Evolutionary conservation across 2,329 filamentous ascomycete genomes (phyloP), one percentile per base, ranked within the genome.

Genomic region (Sclerotinia borealis): DNA sequence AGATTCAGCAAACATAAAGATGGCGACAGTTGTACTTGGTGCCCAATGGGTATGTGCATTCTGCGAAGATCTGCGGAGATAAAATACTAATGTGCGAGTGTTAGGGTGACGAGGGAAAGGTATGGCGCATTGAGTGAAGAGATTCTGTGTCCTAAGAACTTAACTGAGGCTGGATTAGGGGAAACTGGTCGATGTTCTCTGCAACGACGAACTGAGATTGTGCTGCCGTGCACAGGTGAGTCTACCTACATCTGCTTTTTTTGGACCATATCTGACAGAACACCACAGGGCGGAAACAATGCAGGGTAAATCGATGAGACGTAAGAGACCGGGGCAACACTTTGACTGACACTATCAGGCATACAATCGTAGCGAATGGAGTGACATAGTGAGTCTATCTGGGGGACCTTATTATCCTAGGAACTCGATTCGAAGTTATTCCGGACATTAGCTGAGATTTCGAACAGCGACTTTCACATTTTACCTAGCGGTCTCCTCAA

Each of bases 401-500:
- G 25, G 29, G 49, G 29, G 15, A 45, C 6, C 19, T 7, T 72
- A 15, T 43, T 22, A 17, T 10, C 25, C 19, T 60, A 17, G n/a
- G 5, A 29, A 22, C 22, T 39, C 10, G 8, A 3, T 10, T 19
- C 4, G 22, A 27, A 11, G 11, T 29, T 43, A 27, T 17, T 36
- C 2, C 5, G 50, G 41, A 39, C 41, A 49, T 31, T 22, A 25
- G 25, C 60, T 62, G 45, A 62, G 8, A 49, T 50, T 9, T 34
- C 43, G 34, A 47, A 62, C 34, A 62, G 60, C 74, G 66, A 78
- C 72, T 65, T 83, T 79, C 73, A 82, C 81, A 75, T 89, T 64
- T 77, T 88, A 56, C 84, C 87, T 29, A 89, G 85, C 63, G 90
- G 90, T 65, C 82, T 93, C 65, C 80, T 93, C 68, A 90, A 89